These are phyloP conservation scores for Tritrichomonas foetus DNA, from an alignment of 208 protist genomes.

Conservation along the genomic window DNA sequence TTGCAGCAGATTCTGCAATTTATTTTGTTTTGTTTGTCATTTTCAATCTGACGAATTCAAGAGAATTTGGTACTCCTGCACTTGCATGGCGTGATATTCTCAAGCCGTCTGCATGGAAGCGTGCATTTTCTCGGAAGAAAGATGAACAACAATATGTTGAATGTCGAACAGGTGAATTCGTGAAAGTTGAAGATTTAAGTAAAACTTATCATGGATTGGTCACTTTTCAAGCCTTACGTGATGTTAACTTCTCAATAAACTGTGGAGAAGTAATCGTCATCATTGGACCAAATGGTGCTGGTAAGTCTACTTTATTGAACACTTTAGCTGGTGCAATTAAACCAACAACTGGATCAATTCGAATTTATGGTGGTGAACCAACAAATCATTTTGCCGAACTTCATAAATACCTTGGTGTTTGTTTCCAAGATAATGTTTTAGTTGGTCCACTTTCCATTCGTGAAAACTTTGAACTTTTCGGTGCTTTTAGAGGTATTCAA, in stretches of 20 bases:
- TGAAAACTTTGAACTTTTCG: constrained; percentile 24
- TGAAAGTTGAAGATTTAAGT: neutral
- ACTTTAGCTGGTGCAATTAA: neutral
- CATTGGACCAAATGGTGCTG: constrained; percentile 12
- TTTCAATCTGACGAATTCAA: neutral
- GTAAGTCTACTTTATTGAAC: neutral
- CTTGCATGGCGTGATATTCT: neutral
- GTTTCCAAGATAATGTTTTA: neutral
- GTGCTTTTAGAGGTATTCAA: neutral
- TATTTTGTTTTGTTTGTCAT: neutral
- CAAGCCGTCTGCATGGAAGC: neutral
- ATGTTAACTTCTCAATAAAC: neutral
- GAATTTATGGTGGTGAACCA: neutral
- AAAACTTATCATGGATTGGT: neutral
- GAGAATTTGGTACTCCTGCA: neutral
- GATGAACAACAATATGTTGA: neutral
- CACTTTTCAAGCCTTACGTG: neutral
- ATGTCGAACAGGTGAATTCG: neutral
- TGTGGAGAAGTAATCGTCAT: neutral
- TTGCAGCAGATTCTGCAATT: neutral
- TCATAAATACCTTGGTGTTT: neutral
- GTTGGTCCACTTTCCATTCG: neutral
- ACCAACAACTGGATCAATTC: neutral
- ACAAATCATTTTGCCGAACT: neutral
- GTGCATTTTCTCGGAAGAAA: neutral